phyloP scores from a whole-genome alignment of 169 alveolate genomes.

The Plasmodium knowlesi region DNA sequence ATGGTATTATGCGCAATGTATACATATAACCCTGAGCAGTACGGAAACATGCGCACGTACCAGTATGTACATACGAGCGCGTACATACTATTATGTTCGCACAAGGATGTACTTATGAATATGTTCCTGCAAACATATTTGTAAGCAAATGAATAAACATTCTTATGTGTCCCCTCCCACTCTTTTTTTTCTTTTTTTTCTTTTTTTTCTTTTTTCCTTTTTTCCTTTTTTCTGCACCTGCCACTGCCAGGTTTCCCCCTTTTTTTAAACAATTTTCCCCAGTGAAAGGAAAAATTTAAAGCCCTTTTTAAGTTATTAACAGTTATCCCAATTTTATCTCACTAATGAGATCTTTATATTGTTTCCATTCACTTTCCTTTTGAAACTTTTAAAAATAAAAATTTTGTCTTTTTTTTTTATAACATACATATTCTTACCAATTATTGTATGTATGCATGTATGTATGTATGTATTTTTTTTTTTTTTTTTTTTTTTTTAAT shows the following conservation, averaged over 20 bases:
- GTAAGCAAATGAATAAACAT: background rate
- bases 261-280: background rate
- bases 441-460: background rate
- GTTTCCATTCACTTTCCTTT: background rate
- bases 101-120: background rate
- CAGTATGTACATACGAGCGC: background rate
- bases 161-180: background rate
- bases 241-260: background rate
- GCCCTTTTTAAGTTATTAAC: constrained; percentile 10
- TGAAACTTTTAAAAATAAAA: constrained; percentile 7
- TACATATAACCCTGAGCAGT: background rate
- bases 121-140: background rate
- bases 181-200: background rate
- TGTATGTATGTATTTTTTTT: background rate
- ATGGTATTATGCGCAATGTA: background rate
- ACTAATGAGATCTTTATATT: constrained; percentile 17
- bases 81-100: background rate
- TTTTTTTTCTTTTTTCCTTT: background rate
- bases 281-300: background rate
- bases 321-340: background rate
- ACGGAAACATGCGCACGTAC: background rate
- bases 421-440: background rate
- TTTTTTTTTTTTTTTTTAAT: background rate
- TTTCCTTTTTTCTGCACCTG: no score
- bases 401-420: constrained; percentile 16